Conservation (phyloP, 1,284 basidiomycete genomes). For the Pseudozyma thailandica region DNA sequence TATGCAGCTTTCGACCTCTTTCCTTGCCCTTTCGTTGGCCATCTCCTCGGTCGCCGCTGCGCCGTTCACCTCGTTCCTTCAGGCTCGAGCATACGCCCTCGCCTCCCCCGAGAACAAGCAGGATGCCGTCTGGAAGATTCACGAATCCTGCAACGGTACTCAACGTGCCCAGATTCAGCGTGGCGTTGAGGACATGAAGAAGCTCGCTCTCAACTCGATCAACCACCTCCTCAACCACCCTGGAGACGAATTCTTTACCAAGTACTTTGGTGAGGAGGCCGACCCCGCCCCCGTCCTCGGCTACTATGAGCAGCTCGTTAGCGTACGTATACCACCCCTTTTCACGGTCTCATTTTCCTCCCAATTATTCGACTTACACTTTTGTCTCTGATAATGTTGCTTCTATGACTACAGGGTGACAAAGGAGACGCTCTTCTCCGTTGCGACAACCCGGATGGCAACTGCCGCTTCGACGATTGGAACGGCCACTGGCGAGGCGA, state of each 20-base stretch:
- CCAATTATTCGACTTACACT: too few relatives aligned
- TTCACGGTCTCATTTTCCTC: too few relatives aligned
- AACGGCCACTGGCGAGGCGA: conserved; percentile 70
- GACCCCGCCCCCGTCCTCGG: conserved; percentile 62
- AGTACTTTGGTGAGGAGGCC: conserved; percentile 68
- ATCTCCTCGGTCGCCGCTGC: background rate
- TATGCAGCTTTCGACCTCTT: conserved; percentile 9
- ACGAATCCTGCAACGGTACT: conserved; percentile 69
- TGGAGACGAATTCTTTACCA: conserved; percentile 64
- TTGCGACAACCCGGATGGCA: conserved; percentile 70
- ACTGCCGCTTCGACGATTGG: conserved; percentile 67
- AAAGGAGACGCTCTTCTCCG: conserved; percentile 48
- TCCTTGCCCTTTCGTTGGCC: conserved; percentile 1
- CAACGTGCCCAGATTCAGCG: conserved; percentile 66
- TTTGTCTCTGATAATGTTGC: too few relatives aligned
- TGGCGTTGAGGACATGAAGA: conserved; percentile 67
- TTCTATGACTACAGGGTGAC: conserved; percentile 24
- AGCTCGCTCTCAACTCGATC: conserved; percentile 62
- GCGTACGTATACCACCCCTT: conserved; percentile 2
- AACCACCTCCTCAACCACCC: conserved; percentile 68
- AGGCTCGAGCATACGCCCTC: background rate
- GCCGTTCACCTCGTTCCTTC: conserved; percentile 7
- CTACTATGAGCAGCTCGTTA: conserved; percentile 65
- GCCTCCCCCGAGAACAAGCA: conserved; percentile 1
- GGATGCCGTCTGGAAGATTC: conserved; percentile 64